Base-by-base conservation (phyloP, 768 basidiomycete genomes). In the Kwoniella newhampshirensis region DNA sequence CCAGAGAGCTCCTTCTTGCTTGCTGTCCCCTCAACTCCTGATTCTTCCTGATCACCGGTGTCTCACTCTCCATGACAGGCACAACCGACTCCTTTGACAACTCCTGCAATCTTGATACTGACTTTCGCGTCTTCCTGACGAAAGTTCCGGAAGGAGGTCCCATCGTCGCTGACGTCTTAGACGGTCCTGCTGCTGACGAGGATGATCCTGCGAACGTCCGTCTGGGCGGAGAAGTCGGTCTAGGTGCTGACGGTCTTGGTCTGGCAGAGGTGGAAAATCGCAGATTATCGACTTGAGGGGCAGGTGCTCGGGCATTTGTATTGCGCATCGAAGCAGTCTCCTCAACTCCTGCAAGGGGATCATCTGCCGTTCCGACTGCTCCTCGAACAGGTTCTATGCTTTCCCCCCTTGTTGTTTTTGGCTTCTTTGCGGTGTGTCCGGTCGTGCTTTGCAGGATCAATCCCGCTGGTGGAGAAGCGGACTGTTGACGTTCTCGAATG, bases 21-120 rank as follows among this genome's bases (percentile, higher is more conserved):
- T 70, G 64, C 12, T 59, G 67, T 15, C 68, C 68, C 42, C 64
- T 58, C 40, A 76, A 50, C 48, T 74, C 66, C 54, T 68, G 63
- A 51, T 76, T 76, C 57, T 68, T 71, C 57, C 64, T 47, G 5
- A 71, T 71, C 59, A 74, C 60, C 0, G 75, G 75, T 43, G 75
- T 76, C 30, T 76, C 75, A 42, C 63, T 60, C 28, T 73, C 66
- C 42, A 71, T 59, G 5, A 76, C 44, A 23, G 73, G 71, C 41
- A 73, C 63, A 21, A 71, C 46, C 35, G 60, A 59, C 27, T 76
- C 71, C 11, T 44, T 59, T n/a, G 52, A 35, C 25, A 59, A 28
- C 21, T 67, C 64, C 32, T 43, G 30, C 41, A 59, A 2, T 20
- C 54, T 43, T 37, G 27, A 51, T 64, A 65, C 54, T 30, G 62